Evolutionary conservation across 2,329 filamentous ascomycete species (phyloP), one percentile per base, ranked within the genome.

Genomic region (Pseudopyrenochaeta lycopersici): DNA sequence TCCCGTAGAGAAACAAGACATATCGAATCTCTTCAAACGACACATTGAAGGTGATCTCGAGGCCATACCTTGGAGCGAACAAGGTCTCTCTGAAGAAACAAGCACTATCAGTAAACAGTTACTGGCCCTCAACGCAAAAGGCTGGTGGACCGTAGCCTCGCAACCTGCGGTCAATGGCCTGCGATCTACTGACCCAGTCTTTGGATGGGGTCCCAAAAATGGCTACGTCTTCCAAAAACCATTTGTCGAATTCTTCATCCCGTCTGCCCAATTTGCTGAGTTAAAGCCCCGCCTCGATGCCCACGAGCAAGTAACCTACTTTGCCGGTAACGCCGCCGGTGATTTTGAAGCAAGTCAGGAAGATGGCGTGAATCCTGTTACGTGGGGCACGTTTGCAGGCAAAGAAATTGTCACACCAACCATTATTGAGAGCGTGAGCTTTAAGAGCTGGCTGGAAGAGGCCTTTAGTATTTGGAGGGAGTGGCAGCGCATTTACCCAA

Each of bases 161-260:
- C 95, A 99, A 73, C 95, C 95, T 3, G 91, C 94, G 14, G 92
- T 97, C 52, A 96, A 97, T 72, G 92, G 93, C 36, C 78, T 93
- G 17, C 85, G 84, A 31, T 96, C 90, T 23, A 86, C 84, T 42
- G 87, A 99, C 73, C 78, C 84, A 3, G 85, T 91, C 17, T 97
- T 96, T 67, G 95, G 95, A 59, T 99, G 95, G 95, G 95, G 95
- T 1, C 95, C 95, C 0, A 85, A 85, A 44, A 88, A 93, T 67
- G 95, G 95, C 15, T 98, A 96, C 74, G 92, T 98, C 42, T 99
- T 97, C 81, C 95, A 99, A 72, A 99, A 98, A 78, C 90, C 94
- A 0, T 99, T 99, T 76, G 92, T 99, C 46, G 95, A 99, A 75
- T 92, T 98, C 78, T 99, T 99, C 82, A 80, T 96, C 52, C 88